Evolutionary conservation across 495 filamentous ascomycete genomes (phyloP).

Genomic region (Penicillium waksmanii): DNA sequence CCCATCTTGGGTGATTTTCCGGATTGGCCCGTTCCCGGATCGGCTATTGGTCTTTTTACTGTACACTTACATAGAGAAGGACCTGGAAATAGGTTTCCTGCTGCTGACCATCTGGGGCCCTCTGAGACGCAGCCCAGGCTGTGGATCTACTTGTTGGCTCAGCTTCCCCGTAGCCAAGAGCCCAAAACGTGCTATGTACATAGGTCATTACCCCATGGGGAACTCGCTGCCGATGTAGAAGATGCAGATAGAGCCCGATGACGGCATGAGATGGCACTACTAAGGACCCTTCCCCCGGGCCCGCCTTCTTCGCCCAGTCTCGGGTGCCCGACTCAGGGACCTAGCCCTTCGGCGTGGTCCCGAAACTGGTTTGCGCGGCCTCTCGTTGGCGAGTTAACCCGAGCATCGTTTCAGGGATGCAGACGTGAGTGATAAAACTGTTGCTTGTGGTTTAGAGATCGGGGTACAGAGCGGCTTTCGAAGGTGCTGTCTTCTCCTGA

Average conservation of each 20-base stretch:
- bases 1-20: conserved; percentile 3
- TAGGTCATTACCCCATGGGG: conserved; percentile 1
- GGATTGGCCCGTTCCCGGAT: not conserved
- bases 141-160: not conserved
- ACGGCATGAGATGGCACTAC: not conserved
- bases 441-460: not conserved
- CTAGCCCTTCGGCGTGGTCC: not conserved
- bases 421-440: not conserved
- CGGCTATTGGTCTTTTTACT: not conserved
- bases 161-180: not conserved
- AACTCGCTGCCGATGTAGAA: not conserved
- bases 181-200: not conserved
- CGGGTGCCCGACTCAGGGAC: not conserved
- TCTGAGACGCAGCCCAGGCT: not conserved
- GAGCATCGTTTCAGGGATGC: not conserved
- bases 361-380: not conserved
- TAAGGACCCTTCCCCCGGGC: no score
- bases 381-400: not conserved
- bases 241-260: not conserved
- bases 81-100: conserved; percentile 6
- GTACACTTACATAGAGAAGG: not conserved
- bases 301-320: not conserved
- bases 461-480: not conserved
- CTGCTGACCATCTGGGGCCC: not conserved
- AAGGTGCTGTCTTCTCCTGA: not conserved